Base-by-base conservation (phyloP, 2,329 filamentous ascomycete species). In the Didymella segeticola region DNA sequence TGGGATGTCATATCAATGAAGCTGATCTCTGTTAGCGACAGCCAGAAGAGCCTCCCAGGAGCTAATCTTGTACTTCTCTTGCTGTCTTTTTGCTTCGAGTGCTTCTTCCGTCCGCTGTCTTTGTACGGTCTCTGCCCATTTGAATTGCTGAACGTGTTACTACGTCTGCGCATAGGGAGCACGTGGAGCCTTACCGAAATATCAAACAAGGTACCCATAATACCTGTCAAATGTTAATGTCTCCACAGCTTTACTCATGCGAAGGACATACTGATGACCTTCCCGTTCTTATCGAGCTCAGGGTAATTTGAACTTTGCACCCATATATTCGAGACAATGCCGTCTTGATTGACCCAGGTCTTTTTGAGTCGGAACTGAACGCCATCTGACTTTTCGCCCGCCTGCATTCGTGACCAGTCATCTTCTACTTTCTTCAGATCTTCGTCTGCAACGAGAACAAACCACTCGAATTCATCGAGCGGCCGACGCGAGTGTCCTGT, bases 51-150 rank as follows among this genome's bases (percentile, higher is more conserved):
- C n/a, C n/a, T n/a, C n/a, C n/a, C n/a, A n/a, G n/a, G n/a, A n/a
- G n/a, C n/a, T n/a, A n/a, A n/a, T n/a, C n/a, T n/a, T 22, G 9
- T 56, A 68, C 67, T 72, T 72, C 41, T 75, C 71, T 38, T 75
- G 71, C 45, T 75, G 71, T 30, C 71, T 55, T 53, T 75, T 75
- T 3, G 72, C 61, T 49, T 76, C 72, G 12, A 73, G 48, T 2
- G 73, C 74, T 50, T 76, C 73, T 29, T 73, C 58, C 1, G 71
- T 64, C 12, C 69, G 60, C 25, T 66, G 63, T 4, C 64, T 62
- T 47, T 75, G 73, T 9, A 74, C 62, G 6, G 62, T 63, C 43
- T 76, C 71, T 14, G 71, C 71, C 67, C 72, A 73, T 52, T 75
- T 75, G 47, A 75, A 71, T 27, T 71, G 66, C 14, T 55, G 2